Evolutionary conservation across 2,329 filamentous ascomycete species (phyloP).

Genomic region (Penicillium sp.): DNA sequence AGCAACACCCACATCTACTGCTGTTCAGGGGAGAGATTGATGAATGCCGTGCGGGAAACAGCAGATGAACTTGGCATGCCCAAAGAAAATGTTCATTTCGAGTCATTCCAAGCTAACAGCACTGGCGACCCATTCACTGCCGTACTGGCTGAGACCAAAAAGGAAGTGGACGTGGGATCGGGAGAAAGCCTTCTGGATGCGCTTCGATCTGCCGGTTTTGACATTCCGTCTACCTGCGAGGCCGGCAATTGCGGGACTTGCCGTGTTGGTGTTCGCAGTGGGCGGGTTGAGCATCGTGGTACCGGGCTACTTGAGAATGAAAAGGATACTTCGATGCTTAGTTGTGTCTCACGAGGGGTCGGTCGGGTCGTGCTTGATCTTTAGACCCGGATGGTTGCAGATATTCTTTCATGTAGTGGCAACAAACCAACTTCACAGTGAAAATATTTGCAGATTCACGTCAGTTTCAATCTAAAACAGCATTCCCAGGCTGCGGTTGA

Average conservation of each 20-base stretch:
- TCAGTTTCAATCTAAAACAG: not conserved
- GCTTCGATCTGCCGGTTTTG: slow-evolving; percentile 3
- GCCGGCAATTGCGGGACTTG: slow-evolving; percentile 9
- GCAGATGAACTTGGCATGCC: slow-evolving; percentile 1
- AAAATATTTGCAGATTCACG: not conserved
- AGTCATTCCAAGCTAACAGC: slow-evolving; percentile 3
- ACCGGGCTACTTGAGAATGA: slow-evolving; percentile 7
- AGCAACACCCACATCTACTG: slow-evolving; percentile 2
- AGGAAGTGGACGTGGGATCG: slow-evolving; percentile 1
- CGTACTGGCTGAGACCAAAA: slow-evolving; percentile 1
- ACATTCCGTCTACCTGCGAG: slow-evolving; percentile 5
- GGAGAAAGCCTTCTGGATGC: slow-evolving; percentile 2
- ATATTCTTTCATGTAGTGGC: not conserved
- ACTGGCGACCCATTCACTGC: slow-evolving; percentile 7
- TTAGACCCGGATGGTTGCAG: not conserved
- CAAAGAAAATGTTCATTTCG: slow-evolving; percentile 5
- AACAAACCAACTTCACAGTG: not conserved
- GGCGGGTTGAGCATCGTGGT: slow-evolving; percentile 7
- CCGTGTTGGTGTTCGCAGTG: slow-evolving; percentile 1
- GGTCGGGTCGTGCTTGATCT: slow-evolving; percentile 2
- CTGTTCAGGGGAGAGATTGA: not conserved
- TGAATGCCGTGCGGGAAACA: not conserved
- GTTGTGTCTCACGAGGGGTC: slow-evolving; percentile 4
- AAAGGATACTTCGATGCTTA: slow-evolving; percentile 6
- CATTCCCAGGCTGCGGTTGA: not conserved